phyloP scores from a whole-genome alignment of 352 stramenopile genomes.

The Phytopythium chamaehyphon region DNA sequence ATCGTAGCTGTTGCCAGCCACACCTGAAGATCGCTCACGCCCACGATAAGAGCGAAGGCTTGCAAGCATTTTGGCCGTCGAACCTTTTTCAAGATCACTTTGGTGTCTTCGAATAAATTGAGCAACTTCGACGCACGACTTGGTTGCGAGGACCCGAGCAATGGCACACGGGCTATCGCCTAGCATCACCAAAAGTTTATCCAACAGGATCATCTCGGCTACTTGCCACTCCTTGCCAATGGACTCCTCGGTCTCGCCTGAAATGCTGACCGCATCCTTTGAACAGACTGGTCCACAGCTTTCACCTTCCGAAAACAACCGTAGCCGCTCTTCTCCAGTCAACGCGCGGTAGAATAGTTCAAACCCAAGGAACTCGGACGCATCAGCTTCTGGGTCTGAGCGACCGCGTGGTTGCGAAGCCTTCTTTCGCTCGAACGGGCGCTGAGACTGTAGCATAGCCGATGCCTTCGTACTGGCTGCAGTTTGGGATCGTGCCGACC shows the following conservation, averaged over 20 bases:
- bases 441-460: constrained; percentile 23
- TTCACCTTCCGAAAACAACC: constrained; percentile 18
- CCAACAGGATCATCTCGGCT: constrained; percentile 36
- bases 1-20: constrained; percentile 58
- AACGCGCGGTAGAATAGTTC: constrained; percentile 42
- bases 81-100: neutral
- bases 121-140: constrained; percentile 38
- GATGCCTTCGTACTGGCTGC: constrained; percentile 55
- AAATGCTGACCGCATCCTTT: constrained; percentile 5
- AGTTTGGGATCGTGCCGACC: constrained; percentile 42
- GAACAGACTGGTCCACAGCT: constrained; percentile 23
- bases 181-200: constrained; percentile 32
- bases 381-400: constrained; percentile 21
- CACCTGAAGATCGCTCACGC: constrained; percentile 24
- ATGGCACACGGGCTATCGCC: constrained; percentile 40
- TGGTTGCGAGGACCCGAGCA: constrained; percentile 30
- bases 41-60: constrained; percentile 2
- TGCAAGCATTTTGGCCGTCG: neutral
- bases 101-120: constrained; percentile 8
- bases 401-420: constrained; percentile 20
- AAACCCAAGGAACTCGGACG: constrained; percentile 56
- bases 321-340: constrained; percentile 22
- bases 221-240: constrained; percentile 23
- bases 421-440: constrained; percentile 29
- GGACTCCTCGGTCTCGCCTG: neutral